Evolutionary conservation across 1,284 basidiomycete genomes (phyloP), one percentile per base, ranked within the genome.

Genomic region (Wolfiporia cocos): DNA sequence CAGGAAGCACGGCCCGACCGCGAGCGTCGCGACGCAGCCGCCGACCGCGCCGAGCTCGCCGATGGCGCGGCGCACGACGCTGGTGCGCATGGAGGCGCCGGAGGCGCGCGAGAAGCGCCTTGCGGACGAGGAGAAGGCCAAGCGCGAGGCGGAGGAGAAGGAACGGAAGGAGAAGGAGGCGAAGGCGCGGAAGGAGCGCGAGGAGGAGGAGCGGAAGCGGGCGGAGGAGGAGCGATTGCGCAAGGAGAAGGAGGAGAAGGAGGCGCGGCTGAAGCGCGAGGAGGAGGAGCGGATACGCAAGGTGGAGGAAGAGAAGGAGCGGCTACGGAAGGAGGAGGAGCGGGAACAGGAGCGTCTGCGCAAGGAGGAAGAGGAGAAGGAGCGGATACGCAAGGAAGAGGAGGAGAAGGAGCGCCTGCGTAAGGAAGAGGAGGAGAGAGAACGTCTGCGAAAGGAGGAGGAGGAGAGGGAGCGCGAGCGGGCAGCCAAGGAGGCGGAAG

Each of bases 71-170:
- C 52, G 52, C 29, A 26, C 62, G 45, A 38, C 62, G 49, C 19
- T 51, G 36, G 42, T 60, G 1, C 61, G 72, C 32, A 59, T 75
- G 37, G 74, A 76, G 57, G 69, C 66, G 0, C 67, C 68, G 46
- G 70, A 73, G 48, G 67, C 69, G 11, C 71, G 70, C 50, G 64
- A 64, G 56, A 71, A 69, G 58, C 66, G 76, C 24, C 59, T 78
- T 41, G 74, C 69, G 10, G 69, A 74, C 52, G 77, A 76, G 55
- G 65, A 60, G 49, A 61, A 63, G 7, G 59, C 53, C 19, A 63
- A 48, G 58, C 71, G 62, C 49, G 67, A 63, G 40, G 59, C 63
- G 42, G 62, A 66, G 38, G 65, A 64, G 11, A 63, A 61, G 22
- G 55, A 59, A 52, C 47, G 50, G 40, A 51, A 53, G 39, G 57